Conservation (phyloP, 1,284 basidiomycete species). For the Vanrija sp. region DNA sequence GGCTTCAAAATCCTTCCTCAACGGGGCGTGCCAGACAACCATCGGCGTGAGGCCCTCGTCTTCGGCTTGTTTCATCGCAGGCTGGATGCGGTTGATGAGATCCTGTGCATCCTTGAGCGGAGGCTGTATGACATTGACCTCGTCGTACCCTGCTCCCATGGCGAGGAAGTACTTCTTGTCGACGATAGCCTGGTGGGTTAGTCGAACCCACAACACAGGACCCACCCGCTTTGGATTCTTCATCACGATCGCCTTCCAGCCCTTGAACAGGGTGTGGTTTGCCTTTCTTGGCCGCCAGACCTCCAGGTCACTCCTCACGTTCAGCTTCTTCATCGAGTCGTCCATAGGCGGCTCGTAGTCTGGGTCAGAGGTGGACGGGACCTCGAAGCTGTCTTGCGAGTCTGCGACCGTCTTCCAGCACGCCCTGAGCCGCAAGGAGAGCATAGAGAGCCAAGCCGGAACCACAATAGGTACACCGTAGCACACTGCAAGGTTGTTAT, state of each 20-base stretch:
- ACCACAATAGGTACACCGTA: constrained; percentile 35
- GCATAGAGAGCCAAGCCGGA: constrained; percentile 25
- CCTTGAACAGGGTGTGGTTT: constrained; percentile 26
- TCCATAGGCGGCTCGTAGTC: constrained; percentile 21
- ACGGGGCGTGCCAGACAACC: constrained; percentile 22
- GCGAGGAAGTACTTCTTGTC: constrained; percentile 33
- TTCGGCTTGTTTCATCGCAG: constrained; percentile 14
- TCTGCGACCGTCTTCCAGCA: constrained; percentile 42
- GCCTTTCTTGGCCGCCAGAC: constrained; percentile 26
- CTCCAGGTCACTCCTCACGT: constrained; percentile 6
- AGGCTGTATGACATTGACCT: constrained; percentile 28
- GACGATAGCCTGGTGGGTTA: constrained; percentile 3
- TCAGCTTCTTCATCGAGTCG: neutral
- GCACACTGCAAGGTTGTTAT: constrained; percentile 31
- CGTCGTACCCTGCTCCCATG: constrained; percentile 35
- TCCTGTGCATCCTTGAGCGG: constrained; percentile 17
- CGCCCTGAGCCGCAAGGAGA: constrained; percentile 16
- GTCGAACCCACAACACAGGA: fast-evolving
- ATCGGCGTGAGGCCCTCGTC: constrained; percentile 11
- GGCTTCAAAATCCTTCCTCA: constrained; percentile 22
- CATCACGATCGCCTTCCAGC: constrained; percentile 34
- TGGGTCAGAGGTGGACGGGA: constrained; percentile 21
- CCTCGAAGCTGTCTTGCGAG: constrained; percentile 31
- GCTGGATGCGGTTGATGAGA: constrained; percentile 19
- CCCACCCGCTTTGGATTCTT: constrained; percentile 10